Evolutionary conservation across 2,329 filamentous ascomycete genomes (phyloP).

Genomic region (Trichoderma asperellum): DNA sequence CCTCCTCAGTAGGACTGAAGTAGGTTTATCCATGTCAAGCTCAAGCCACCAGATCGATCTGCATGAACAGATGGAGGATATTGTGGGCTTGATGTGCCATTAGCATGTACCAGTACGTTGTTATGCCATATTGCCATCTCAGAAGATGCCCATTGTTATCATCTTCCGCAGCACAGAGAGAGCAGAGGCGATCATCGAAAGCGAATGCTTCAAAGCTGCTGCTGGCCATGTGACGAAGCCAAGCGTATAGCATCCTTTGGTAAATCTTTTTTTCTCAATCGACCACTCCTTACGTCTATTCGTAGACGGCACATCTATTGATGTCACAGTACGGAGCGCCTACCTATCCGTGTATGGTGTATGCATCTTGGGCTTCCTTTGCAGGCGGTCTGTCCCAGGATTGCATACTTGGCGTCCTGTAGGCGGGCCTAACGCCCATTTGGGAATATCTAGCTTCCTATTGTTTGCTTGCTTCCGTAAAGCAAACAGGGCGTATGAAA

Average conservation of each 20-base stretch:
- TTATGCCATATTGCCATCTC: neutral
- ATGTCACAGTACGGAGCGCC: neutral
- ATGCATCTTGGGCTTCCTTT: neutral
- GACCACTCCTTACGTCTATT: neutral
- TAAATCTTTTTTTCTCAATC: neutral
- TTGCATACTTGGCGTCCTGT: slow-evolving; percentile 17
- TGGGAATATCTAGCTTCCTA: neutral
- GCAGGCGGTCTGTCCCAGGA: neutral
- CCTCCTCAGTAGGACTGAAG: neutral
- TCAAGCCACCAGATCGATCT: slow-evolving; percentile 22
- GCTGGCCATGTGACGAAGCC: neutral
- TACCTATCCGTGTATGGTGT: neutral
- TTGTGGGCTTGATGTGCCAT: neutral
- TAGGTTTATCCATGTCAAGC: neutral
- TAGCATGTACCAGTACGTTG: neutral
- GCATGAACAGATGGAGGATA: slow-evolving; percentile 19
- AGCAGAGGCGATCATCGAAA: neutral
- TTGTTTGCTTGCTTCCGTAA: neutral
- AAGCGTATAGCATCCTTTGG: neutral
- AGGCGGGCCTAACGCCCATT: neutral
- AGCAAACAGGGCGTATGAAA: neutral
- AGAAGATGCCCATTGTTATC: neutral
- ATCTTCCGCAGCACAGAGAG: neutral
- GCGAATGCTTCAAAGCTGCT: neutral
- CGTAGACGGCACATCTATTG: neutral